phyloP scores from a whole-genome alignment of 768 basidiomycete species.

The Agaricus sinodeliciosus region DNA sequence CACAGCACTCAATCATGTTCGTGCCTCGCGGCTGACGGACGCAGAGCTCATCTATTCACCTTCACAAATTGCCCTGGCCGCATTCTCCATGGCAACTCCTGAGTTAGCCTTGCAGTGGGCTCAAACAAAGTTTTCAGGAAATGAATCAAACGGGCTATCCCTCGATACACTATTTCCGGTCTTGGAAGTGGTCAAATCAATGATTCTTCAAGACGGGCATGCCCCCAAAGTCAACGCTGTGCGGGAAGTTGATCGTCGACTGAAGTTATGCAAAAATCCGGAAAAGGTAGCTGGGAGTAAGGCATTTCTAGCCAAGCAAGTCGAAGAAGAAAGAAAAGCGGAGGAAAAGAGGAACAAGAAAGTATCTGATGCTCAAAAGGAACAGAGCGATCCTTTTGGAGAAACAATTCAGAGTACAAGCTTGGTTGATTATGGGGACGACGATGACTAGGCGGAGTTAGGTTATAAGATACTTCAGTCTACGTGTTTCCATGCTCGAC shows the following conservation, averaged over 20 bases:
- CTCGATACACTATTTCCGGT: constrained; percentile 18
- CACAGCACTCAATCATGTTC: constrained; percentile 56
- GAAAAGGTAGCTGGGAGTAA: constrained; percentile 91
- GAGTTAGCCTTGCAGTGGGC: constrained; percentile 58
- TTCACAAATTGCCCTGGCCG: constrained; percentile 87
- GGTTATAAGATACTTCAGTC: neutral
- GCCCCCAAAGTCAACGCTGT: constrained; percentile 79
- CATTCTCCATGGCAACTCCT: constrained; percentile 60
- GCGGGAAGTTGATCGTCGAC: constrained; percentile 80
- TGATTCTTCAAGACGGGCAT: constrained; percentile 49
- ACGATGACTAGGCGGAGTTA: constrained; percentile 30
- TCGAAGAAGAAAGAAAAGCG: constrained; percentile 64
- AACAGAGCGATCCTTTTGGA: constrained; percentile 67
- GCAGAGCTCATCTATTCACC: constrained; percentile 89
- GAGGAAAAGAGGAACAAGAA: constrained; percentile 65
- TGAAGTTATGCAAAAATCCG: constrained; percentile 90
- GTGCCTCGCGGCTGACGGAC: constrained; percentile 83
- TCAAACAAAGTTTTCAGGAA: constrained; percentile 24
- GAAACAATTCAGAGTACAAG: constrained; percentile 36
- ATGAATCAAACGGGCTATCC: too few relatives aligned
- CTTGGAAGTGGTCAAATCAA: constrained; percentile 44
- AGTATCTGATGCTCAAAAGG: constrained; percentile 39
- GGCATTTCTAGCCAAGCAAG: constrained; percentile 66
- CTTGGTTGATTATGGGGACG: constrained; percentile 55
- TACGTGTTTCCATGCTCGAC: constrained; percentile 18